Evolutionary conservation across 2,329 filamentous ascomycete species (phyloP), one percentile per base, ranked within the genome.

Genomic region (Orbilia quercus): DNA sequence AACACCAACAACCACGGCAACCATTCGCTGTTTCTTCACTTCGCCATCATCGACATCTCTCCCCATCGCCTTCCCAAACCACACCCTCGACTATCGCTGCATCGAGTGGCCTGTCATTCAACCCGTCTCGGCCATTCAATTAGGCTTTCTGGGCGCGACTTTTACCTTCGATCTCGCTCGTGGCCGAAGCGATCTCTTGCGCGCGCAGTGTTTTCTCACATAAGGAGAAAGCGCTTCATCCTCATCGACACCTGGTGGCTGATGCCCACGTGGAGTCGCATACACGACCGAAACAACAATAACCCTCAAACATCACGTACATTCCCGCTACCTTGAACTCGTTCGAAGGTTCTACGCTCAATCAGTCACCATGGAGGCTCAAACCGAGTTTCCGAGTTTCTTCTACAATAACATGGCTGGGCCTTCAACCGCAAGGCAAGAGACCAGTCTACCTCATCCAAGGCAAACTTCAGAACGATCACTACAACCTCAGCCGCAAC

Each of bases 401-500:
- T 72, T 72, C 47, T 72, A 72, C 18, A 65, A 50, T 40, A 72
- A 72, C 59, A 36, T 72, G 60, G 67, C 67, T 47, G 67, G 67
- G 47, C 50, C 67, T 12, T 42, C 66, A 7, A 34, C 58, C 51
- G 45, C 67, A 36, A 42, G 59, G 38, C 67, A 44, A 20, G 67
- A 65, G n/a, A 42, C 18, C 38, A 55, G 51, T 25, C 4, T 58
- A n/a, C 11, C 47, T 18, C 67, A 65, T 25, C 47, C 53, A 54
- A 72, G 67, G 47, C 63, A 59, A 12, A 64, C 31, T 20, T 31
- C 55, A 18, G 67, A 72, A 47, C 45, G 58, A 20, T 18, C 59
- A 25, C 23, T 23, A 7, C 64, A 69, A 20, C 62, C 53, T 14
- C 67, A 63, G 22, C 44, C 54, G 22, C 66, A 71, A 53, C 66